These are phyloP conservation scores for Rhodamnia argentea DNA, from an alignment of 345 rosid species.

Conservation along the genomic window DNA sequence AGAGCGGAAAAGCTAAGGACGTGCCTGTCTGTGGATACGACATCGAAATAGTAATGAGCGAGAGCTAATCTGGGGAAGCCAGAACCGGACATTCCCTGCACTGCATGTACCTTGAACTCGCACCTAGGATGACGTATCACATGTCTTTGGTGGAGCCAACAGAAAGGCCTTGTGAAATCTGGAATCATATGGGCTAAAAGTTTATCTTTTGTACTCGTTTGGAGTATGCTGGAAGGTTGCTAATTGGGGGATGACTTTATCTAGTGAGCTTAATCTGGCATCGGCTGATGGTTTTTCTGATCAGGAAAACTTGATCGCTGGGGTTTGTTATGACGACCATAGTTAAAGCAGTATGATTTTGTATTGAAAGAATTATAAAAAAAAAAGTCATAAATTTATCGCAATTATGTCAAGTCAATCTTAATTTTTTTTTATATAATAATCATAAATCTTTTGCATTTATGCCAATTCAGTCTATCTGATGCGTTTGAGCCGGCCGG, in stretches of 20 bases:
- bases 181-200: background rate
- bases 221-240: background rate
- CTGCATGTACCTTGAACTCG: background rate
- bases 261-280: background rate
- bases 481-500: rapidly evolving
- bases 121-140: background rate
- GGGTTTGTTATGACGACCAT: background rate
- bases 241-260: background rate
- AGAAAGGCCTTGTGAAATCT: background rate
- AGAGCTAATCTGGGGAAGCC: background rate
- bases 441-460: too few relatives aligned
- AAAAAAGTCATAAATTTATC: too few relatives aligned
- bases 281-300: background rate
- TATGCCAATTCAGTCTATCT: too few relatives aligned
- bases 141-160: background rate
- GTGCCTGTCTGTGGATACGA: background rate
- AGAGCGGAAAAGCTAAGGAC: background rate
- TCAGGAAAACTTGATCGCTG: background rate
- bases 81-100: background rate
- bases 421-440: too few relatives aligned
- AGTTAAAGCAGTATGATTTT: background rate
- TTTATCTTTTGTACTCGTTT: background rate
- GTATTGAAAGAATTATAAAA: too few relatives aligned
- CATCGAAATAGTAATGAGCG: background rate
- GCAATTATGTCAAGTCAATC: too few relatives aligned